These are phyloP conservation scores for Rostrohypoxylon terebratum DNA, from an alignment of 495 filamentous ascomycete genomes.

Conservation along the genomic window DNA sequence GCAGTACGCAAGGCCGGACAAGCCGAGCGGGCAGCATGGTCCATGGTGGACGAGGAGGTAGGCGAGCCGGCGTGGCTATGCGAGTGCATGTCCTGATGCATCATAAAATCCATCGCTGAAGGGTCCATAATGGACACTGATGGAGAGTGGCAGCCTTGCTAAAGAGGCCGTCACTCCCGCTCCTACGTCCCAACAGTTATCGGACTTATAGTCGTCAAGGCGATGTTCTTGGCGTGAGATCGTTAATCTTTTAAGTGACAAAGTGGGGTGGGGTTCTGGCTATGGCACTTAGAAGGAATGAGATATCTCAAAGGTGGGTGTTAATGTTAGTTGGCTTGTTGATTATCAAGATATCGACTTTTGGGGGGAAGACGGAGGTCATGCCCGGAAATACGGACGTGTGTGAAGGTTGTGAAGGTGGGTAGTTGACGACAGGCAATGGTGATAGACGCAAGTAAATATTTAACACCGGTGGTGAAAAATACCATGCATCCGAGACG, in stretches of 20 bases:
- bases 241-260: background rate
- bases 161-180: slow-evolving; percentile 37
- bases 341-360: background rate
- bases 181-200: slow-evolving; percentile 8
- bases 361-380: background rate
- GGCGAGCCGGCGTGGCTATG: slow-evolving; percentile 8
- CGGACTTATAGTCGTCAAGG: background rate
- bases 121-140: slow-evolving; percentile 41
- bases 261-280: background rate
- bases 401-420: background rate
- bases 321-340: background rate
- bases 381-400: background rate
- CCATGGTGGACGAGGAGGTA: slow-evolving; percentile 30
- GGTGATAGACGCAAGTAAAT: background rate
- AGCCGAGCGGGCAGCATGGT: slow-evolving; percentile 37
- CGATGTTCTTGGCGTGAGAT: background rate
- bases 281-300: background rate
- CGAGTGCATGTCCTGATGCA: slow-evolving; percentile 30
- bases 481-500: background rate
- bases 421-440: background rate
- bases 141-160: slow-evolving; percentile 35
- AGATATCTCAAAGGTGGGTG: background rate
- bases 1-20: slow-evolving; percentile 45
- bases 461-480: background rate
- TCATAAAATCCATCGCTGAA: slow-evolving; percentile 42